phyloP scores from a whole-genome alignment of 2,329 filamentous ascomycete species.

The Alternaria triticina region DNA sequence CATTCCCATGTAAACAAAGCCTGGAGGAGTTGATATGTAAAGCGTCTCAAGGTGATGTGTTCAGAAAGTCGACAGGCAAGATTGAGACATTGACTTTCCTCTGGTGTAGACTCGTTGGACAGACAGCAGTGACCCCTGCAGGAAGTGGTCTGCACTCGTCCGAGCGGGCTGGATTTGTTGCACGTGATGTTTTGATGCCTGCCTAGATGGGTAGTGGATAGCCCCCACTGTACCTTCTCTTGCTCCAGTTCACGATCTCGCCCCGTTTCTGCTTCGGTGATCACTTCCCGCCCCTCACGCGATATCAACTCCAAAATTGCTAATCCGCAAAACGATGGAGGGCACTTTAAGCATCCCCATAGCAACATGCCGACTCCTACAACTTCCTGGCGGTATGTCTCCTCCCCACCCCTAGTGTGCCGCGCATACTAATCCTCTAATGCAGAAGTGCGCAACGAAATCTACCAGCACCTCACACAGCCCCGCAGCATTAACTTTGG shows the following conservation, averaged over 20 bases:
- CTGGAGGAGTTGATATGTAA: background rate
- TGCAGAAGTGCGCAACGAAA: background rate
- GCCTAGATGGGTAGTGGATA: no score
- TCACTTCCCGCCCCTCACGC: background rate
- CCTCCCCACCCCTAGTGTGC: no score
- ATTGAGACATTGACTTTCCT: background rate
- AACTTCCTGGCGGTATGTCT: background rate
- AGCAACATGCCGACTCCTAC: background rate
- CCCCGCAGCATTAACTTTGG: background rate
- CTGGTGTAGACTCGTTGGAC: background rate
- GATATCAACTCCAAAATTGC: background rate
- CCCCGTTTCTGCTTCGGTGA: background rate
- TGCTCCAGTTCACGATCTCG: background rate
- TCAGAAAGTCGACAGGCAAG: background rate
- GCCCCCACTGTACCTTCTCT: background rate
- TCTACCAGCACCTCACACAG: background rate
- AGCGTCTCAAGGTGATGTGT: background rate
- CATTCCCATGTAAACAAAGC: background rate
- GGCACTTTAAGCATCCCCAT: background rate
- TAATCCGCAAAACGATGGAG: background rate
- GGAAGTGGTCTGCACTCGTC: background rate
- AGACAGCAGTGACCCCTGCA: background rate
- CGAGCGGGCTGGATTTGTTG: background rate
- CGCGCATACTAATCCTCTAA: background rate
- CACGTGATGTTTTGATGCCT: background rate